These are phyloP conservation scores for Batkoa obscura DNA, from an alignment of 371 early-diverging fungal genomes.

Conservation along the genomic window DNA sequence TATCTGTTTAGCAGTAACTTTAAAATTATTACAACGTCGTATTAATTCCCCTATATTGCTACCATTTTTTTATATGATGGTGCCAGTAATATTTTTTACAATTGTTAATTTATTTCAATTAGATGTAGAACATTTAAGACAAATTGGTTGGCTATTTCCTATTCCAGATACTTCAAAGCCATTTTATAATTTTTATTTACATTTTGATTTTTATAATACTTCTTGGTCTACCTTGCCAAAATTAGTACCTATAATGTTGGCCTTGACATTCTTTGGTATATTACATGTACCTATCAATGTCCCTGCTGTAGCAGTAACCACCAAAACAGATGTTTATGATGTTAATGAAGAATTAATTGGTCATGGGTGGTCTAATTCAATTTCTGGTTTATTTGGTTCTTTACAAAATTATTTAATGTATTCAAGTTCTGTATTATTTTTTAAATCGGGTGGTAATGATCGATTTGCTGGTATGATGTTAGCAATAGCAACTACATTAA, in stretches of 20 bases:
- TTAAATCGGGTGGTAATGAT: constrained; percentile 77
- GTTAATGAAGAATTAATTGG: constrained; percentile 77
- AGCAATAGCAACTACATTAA: constrained; percentile 42
- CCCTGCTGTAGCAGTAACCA: constrained; percentile 80
- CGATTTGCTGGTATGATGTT: constrained; percentile 73
- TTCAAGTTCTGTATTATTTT: constrained; percentile 76
- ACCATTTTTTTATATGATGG: constrained; percentile 59
- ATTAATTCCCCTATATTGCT: constrained; percentile 52
- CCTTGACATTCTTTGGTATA: constrained; percentile 85
- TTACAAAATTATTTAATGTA: constrained; percentile 79
- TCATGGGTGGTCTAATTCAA: constrained; percentile 75
- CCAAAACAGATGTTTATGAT: constrained; percentile 66
- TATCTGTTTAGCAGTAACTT: constrained; percentile 44
- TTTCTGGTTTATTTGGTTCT: constrained; percentile 54
- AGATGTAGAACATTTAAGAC: constrained; percentile 40
- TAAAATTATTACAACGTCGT: constrained; percentile 27
- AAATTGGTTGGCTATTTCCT: constrained; percentile 70
- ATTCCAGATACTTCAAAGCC: constrained; percentile 47
- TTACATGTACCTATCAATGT: constrained; percentile 88
- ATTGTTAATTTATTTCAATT: constrained; percentile 33
- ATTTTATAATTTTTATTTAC: constrained; percentile 71
- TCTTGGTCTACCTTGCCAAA: constrained; percentile 56
- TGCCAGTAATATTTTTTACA: constrained; percentile 62
- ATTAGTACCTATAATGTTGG: constrained; percentile 76
- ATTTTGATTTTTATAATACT: constrained; percentile 42